A percentile compares a stretch with the other conserved stretches of the same genome.
Conservation (phyloP, 139 green algal species). For the Deuterostichococcus epilithicus region DNA sequence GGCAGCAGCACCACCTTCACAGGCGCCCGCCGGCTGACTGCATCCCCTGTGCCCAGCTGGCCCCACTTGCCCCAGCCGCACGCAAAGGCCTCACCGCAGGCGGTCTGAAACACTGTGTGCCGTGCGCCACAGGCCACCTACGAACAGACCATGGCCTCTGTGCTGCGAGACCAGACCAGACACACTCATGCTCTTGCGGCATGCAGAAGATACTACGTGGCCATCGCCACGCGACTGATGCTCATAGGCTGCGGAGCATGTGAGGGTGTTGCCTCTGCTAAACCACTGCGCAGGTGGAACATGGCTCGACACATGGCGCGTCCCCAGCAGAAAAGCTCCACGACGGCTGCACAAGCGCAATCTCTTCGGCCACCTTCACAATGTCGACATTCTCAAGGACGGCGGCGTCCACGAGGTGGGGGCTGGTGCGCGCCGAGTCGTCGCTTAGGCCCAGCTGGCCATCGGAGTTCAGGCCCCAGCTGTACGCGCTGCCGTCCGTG, state of each 20-base stretch:
- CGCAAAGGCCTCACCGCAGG: conserved; percentile 15
- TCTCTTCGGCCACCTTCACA: conserved; percentile 23
- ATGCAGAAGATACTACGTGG: no score
- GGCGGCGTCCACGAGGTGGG: conserved; percentile 28
- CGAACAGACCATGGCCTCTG: no score
- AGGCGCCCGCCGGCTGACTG: neutral
- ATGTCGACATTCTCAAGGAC: conserved; percentile 16
- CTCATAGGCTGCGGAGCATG: no score
- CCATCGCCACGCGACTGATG: no score
- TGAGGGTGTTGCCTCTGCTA: no score
- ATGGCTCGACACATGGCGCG: no score
- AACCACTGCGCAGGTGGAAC: no score
- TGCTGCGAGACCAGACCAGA: no score
- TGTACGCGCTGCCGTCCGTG: conserved; percentile 47
- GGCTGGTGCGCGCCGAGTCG: conserved; percentile 15
- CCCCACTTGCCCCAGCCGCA: conserved; percentile 43
- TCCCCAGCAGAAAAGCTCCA: no score
- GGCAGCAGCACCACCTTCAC: conserved; percentile 5
- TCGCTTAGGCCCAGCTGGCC: conserved; percentile 40
- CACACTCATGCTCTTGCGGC: no score
- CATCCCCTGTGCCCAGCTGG: conserved; percentile 33
- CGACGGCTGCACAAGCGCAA: no score
- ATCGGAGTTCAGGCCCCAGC: conserved; percentile 48
- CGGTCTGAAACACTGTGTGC: conserved; percentile 33
- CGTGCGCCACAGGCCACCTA: conserved; percentile 28